phyloP scores from a whole-genome alignment of 1,139 yeast genomes.

The Geotrichum restrictum region DNA sequence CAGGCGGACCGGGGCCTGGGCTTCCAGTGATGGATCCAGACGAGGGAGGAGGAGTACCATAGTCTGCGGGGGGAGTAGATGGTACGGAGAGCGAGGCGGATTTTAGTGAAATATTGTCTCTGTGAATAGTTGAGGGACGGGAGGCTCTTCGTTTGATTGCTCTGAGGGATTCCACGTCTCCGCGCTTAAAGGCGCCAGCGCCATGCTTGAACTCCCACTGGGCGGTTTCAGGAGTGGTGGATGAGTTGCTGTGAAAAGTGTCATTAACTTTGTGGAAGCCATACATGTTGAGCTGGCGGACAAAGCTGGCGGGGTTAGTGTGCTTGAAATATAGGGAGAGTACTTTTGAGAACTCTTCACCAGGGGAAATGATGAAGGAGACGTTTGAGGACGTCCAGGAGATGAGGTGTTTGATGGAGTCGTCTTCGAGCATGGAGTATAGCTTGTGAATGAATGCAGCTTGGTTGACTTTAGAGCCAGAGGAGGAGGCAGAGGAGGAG shows the following conservation, averaged over 20 bases:
- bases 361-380: conserved; percentile 42
- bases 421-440: conserved; percentile 57
- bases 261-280: conserved; percentile 80
- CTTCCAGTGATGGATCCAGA: conserved; percentile 7
- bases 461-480: conserved; percentile 40
- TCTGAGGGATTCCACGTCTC: conserved; percentile 62
- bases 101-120: conserved; percentile 33
- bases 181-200: conserved; percentile 69
- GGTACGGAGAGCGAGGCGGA: conserved; percentile 34
- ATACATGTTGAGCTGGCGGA: conserved; percentile 92
- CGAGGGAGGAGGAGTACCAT: conserved; percentile 16
- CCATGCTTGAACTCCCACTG: conserved; percentile 89
- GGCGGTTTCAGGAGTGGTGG: conserved; percentile 28
- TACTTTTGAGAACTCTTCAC: conserved; percentile 49
- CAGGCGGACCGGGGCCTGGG: conserved; percentile 5
- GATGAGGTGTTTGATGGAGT: conserved; percentile 50
- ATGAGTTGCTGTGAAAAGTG: conserved; percentile 29
- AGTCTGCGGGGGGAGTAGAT: conserved; percentile 28
- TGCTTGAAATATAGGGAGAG: conserved; percentile 92
- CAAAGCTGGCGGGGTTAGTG: conserved; percentile 90
- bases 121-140: conserved; percentile 35
- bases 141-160: conserved; percentile 63
- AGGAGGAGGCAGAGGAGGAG: conserved; percentile 36
- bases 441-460: conserved; percentile 60
- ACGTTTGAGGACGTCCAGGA: conserved; percentile 73